These are phyloP conservation scores for Pseudonitzschia pungens DNA, from an alignment of 108 stramenopile species.

Conservation along the genomic window DNA sequence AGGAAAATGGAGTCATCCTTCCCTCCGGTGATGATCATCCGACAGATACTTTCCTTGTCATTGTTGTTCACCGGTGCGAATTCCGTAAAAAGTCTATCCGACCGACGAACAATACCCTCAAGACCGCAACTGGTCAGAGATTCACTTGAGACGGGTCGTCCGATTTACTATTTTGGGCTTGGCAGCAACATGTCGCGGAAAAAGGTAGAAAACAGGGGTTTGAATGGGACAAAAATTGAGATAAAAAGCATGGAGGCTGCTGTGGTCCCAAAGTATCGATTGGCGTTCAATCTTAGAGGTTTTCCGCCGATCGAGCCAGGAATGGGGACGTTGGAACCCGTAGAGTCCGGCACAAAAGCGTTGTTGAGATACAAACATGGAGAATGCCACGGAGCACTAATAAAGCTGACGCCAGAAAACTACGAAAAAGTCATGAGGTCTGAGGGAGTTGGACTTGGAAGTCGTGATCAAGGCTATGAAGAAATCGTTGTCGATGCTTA, in stretches of 20 bases:
- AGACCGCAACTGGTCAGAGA: slow-evolving; percentile 34
- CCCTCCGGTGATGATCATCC: background rate
- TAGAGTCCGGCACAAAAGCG: slow-evolving; percentile 19
- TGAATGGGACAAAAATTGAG: slow-evolving; percentile 41
- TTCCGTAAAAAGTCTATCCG: background rate
- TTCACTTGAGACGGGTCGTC: slow-evolving; percentile 24
- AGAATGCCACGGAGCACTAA: slow-evolving; percentile 64
- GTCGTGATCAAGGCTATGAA: slow-evolving; percentile 41
- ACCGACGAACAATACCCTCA: background rate
- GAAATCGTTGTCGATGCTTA: slow-evolving; percentile 40
- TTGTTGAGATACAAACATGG: slow-evolving; percentile 32
- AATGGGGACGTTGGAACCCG: slow-evolving; percentile 53
- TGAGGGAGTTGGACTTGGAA: slow-evolving; percentile 43
- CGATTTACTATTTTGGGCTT: slow-evolving; percentile 58
- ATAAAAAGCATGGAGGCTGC: slow-evolving; percentile 37
- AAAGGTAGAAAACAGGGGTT: slow-evolving; percentile 47
- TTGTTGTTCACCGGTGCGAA: background rate
- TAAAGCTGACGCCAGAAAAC: slow-evolving; percentile 41
- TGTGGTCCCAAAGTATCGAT: slow-evolving; percentile 38
- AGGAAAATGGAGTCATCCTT: background rate
- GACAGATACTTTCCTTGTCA: background rate
- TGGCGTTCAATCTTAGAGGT: slow-evolving; percentile 58
- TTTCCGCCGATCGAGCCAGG: slow-evolving; percentile 60
- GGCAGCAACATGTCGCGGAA: slow-evolving; percentile 51
- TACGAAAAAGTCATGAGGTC: slow-evolving; percentile 52